A percentile compares a stretch with the other conserved stretches of the same genome.
Evolutionary conservation across 306 rosid genomes (phyloP).

Genomic region (Sesbania bispinosa): DNA sequence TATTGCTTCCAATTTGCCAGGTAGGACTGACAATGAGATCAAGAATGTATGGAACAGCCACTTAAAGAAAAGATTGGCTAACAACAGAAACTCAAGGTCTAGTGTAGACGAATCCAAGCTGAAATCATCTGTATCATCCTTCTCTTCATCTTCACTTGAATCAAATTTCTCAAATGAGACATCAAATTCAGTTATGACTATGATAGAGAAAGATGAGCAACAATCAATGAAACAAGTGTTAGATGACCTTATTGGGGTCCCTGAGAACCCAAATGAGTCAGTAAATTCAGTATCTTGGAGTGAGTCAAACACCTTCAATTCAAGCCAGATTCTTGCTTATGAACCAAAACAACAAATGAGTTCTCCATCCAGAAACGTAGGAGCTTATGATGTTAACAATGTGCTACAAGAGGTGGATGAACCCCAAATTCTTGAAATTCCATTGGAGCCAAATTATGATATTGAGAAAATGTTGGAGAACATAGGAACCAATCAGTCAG

Average conservation of each 20-base stretch:
- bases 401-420: conserved; percentile 28
- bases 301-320: conserved; percentile 42
- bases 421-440: conserved; percentile 25
- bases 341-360: conserved; percentile 22
- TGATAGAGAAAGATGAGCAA: not conserved
- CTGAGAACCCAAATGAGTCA: conserved; percentile 27
- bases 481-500: conserved; percentile 20
- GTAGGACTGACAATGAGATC: conserved; percentile 84
- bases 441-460: conserved; percentile 42
- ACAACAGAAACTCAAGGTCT: conserved; percentile 10
- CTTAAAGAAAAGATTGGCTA: conserved; percentile 51
- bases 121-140: conserved; percentile 44
- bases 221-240: conserved; percentile 17
- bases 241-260: not conserved
- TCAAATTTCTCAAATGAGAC: conserved; percentile 29
- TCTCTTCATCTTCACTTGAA: conserved; percentile 51
- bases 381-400: conserved; percentile 16
- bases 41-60: conserved; percentile 91
- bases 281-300: conserved; percentile 28
- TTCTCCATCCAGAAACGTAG: conserved; percentile 28
- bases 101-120: conserved; percentile 37
- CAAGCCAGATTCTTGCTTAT: conserved; percentile 15
- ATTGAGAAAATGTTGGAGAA: conserved; percentile 61
- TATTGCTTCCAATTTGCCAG: conserved; percentile 71
- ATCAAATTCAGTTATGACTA: not conserved